Base-by-base conservation (phyloP, 768 basidiomycete genomes). In the Tylopilus sp. region DNA sequence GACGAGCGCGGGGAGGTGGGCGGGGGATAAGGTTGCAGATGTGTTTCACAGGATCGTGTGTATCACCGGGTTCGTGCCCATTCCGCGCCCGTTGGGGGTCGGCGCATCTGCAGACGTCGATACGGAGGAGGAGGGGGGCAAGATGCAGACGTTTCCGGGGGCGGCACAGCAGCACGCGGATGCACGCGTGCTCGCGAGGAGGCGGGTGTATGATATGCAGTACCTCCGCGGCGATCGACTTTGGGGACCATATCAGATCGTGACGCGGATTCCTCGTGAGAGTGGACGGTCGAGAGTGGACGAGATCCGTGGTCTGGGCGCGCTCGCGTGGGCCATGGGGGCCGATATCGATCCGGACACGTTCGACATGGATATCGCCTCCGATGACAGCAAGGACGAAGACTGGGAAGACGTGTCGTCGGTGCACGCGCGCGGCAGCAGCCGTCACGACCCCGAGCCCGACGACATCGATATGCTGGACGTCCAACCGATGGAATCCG, bases 31-130 rank as follows among this genome's bases (percentile, higher is more conserved):
- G 7, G 62, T 70, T 25, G 69, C 69, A 15, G 66, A 72, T 17
- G 57, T 70, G 8, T 75, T 79, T 46, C 67, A 73, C 44, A 73
- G 69, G 41, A 69, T 81, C 42, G 56, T 78, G 3, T 76, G 76
- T 22, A 64, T 69, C 40, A 74, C 73, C 3, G 79, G 79, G 13
- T 77, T 78, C 44, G 68, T 69, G 15, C 63, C 73, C 3, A 48
- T 65, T 43, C 51, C 60, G 7, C 53, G 51, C 0, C 62, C 64
- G 17, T 48, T 66, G 35, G 5, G 35, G 35, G 13, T 35, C 7
- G 33, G n/a, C n/a, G n/a, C n/a, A n/a, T n/a, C n/a, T n/a, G n/a
- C n/a, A n/a, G n/a, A n/a, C 7, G 8, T 17, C 33, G 33, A 35
- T 8, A 5, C n/a, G 1, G 22, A 38, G 3, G 38, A 22, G n/a